Base-by-base conservation (phyloP, 2,329 filamentous ascomycete genomes). In the Magnaporthiopsis poae region DNA sequence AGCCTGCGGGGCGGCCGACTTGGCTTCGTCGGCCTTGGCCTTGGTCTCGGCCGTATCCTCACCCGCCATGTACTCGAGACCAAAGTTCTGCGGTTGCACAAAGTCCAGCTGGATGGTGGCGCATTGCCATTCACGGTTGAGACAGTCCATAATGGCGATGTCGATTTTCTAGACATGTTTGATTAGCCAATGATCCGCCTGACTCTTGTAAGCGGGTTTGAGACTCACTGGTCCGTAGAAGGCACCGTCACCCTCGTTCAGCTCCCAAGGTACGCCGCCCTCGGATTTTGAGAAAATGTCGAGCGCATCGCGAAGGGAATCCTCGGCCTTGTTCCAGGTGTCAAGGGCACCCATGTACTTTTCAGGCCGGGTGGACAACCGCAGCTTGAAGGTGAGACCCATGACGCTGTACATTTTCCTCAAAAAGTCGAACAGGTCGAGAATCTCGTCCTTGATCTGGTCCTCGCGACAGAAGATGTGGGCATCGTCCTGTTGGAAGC, bases 161-260 rank as follows among this genome's bases (percentile, higher is more conserved):
- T 99, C 95, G 72, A 98, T 96, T 86, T 98, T 66, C 56, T 65
- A 46, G 15, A 27, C 12, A 12, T 21, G 35, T 46, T 33, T 31
- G 25, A 27, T 61, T 62, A 56, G 56, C 56, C 29, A 39, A 3
- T 64, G 21, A 7, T 25, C 46, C 7, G 7, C 18, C 18, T 7
- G 5, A 21, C n/a, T 52, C 35, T 15, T 25, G 35, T 27, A 92
- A 67, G 35, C 33, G 90, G 95, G 74, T 97, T 94, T 73, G 98
- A 94, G 97, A 96, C 85, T 99, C 99, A 64, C 63, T 65, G 95
- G 95, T 1, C 95, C 95, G 77, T 99, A 99, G 80, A 98, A 99
- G 65, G 95, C 95, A 75, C 95, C 95, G 73, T 99, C 95, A 67
- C 94, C 95, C 68, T 92, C 90, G 78, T 98, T 96, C 65, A 96